These are phyloP conservation scores for Posidonia australis DNA, from an alignment of 106 monocot genomes.

Conservation along the genomic window DNA sequence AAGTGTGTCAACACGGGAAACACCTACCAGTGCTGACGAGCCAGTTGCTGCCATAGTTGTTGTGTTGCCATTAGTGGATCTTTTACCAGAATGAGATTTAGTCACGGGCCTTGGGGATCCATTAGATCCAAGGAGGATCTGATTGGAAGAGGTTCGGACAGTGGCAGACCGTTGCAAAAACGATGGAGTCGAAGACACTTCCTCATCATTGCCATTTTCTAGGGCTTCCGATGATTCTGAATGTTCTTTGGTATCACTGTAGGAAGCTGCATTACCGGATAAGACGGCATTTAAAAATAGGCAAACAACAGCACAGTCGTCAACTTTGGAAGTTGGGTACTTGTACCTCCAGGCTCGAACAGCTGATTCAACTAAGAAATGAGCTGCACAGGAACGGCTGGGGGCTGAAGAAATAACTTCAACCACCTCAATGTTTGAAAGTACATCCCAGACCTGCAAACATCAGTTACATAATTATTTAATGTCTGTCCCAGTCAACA, in stretches of 20 bases:
- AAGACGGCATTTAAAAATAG: slow-evolving; percentile 38
- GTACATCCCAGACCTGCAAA: slow-evolving; percentile 67
- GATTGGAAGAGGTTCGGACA: background rate
- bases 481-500: background rate
- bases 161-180: slow-evolving; percentile 13
- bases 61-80: background rate
- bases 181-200: background rate
- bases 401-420: slow-evolving; percentile 48
- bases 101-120: background rate
- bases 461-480: background rate
- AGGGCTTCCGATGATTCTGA: background rate
- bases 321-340: slow-evolving; percentile 73
- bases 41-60: slow-evolving; percentile 10
- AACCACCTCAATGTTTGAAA: slow-evolving; percentile 68
- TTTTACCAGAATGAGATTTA: slow-evolving; percentile 6
- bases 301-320: slow-evolving; percentile 83
- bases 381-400: slow-evolving; percentile 44
- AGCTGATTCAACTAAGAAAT: slow-evolving; percentile 52
- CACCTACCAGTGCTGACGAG: slow-evolving; percentile 45
- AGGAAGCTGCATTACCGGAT: slow-evolving; percentile 4
- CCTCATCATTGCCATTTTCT: slow-evolving; percentile 1
- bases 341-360: slow-evolving; percentile 44
- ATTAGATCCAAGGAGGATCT: background rate
- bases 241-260: background rate
- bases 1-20: slow-evolving; percentile 39